Base-by-base conservation (phyloP, 2,329 filamentous ascomycete species). In the Hypoxylon sp. region DNA sequence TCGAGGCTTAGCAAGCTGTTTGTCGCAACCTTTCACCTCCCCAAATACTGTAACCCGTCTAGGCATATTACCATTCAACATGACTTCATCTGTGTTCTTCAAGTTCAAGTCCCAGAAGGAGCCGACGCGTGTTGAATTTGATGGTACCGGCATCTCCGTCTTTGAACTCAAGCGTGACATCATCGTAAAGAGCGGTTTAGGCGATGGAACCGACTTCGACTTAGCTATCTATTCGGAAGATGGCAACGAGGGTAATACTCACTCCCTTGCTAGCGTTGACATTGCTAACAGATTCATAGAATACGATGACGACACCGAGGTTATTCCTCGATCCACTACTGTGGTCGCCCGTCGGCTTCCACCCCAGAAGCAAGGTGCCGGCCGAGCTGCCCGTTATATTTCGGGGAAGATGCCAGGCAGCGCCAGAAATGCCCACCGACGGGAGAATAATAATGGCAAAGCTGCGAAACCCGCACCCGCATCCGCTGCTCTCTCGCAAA, bases 61-160 rank as follows among this genome's bases (percentile, higher is more conserved):
- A 69, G 56, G 52, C 55, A 48, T 47, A 60, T 64, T 62, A 61
- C 67, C 66, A 54, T 62, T 77, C 82, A 88, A 75, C 75, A 97
- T 97, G 94, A 88, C 93, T 77, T 97, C 95, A 59, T 98, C 94
- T 70, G 95, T 99, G 76, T 98, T 97, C 82, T 99, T 97, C 91
- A 97, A 97, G 82, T 99, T 99, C 89, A 98, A 97, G 82, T 98
- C 94, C 72, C 93, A 96, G 77, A 97, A 93, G 82, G 95, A 98
- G 77, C 92, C 93, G 64, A 93, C 93, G 60, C 89, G 94, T 75
- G 93, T 99, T 74, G 92, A 94, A 75, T 98, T 99, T 79, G 94
- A 99, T 80, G 95, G 95, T 76, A 97, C 94, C 73, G 93, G 93
- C 79, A 97, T 98, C 76, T 97, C 94, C 65, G 95, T 98, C 68